Base-by-base conservation (phyloP, 352 stramenopile species). In the Phytopythium ostracodes region DNA sequence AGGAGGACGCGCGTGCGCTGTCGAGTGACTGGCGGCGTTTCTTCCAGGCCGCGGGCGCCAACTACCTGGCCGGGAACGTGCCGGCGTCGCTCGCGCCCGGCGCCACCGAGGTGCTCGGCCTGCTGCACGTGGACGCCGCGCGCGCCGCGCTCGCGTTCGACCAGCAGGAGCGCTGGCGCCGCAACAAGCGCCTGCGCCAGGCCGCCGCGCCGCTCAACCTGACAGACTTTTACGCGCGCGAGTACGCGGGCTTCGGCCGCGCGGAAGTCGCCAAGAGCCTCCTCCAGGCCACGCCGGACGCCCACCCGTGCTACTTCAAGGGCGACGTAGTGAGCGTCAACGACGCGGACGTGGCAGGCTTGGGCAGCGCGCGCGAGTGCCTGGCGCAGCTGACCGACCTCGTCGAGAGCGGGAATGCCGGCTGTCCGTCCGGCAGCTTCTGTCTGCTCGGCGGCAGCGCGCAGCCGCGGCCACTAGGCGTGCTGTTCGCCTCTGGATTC, bases 151-250 rank as follows among this genome's bases (percentile, higher is more conserved):
- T 92, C 52, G 65, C 71, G n/a, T 91, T 92, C 46, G 84, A 92
- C 56, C 67, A 76, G 11, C 63, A 77, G 9, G 81, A 91, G 50
- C 81, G 84, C 31, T 92, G 84, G 84, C 75, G 77, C 56, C 81
- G 74, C 47, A 78, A 64, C 25, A 87, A 89, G 52, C 72, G 84
- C 22, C 71, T 82, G 56, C 81, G 83, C 61, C 71, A 87, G 56
- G 61, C 77, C 33, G 76, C 71, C n/a, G 73, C 78, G 24, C 70
- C 77, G 27, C 73, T 92, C 47, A 89, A 91, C 53, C 74, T 61
- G 22, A 87, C 66, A 24, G 84, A 92, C 44, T 89, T 92, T 40
- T 89, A 86, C 70, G 66, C 70, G 7, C 77, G 69, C 20, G 74
- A 81, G 52, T 87, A 84, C 56, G 9, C 58, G 4, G 78, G 77